Evolutionary conservation across 768 basidiomycete species (phyloP), one percentile per base, ranked within the genome.

Genomic region (Leccinum aurantiacum): DNA sequence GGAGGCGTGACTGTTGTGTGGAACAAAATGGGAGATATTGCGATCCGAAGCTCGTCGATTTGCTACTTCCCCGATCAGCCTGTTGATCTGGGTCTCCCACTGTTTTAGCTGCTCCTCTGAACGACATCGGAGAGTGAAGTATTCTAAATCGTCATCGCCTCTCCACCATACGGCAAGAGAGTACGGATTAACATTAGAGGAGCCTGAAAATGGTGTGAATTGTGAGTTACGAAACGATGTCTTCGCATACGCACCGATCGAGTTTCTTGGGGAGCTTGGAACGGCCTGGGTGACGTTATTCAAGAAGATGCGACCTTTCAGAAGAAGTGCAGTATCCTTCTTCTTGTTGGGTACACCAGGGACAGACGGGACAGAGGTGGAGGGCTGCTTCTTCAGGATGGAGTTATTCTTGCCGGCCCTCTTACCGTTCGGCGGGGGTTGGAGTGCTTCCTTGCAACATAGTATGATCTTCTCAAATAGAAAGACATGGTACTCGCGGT

Each of bases 391-490:
- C 81, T 95, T 93, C 61, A 97, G 74, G 53, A 98, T 85, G 7
- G 92, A 92, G 58, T 91, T 91, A 69, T 82, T 94, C 81, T 98
- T 98, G 65, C 82, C 80, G 41, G 78, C 79, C 75, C 93, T 91
- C 74, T 84, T 86, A 44, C 82, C 80, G 62, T 82, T 85, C 37
- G 81, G 79, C 11, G 82, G 79, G 6, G 81, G 80, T 6, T 80
- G 80, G 15, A 81, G 70, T 6, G 90, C 89, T 73, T 98, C 97
- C 74, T 98, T 98, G 81, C 97, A 98, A 76, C 97, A 99, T 22
- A 98, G 83, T 65, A 99, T 94, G 75, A 99, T 99, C 78, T 94
- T 94, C 78, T 98, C 95, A 65, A 99, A 99, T 37, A 99, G 80
- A 82, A 98, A 99, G 59, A 99, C 95, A 66, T 96, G 94, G 69